Percentiles rank a stretch among this genome's conserved stretches.
phyloP scores from a whole-genome alignment of 495 filamentous ascomycete genomes.

The Lasiosphaeris hirsuta region DNA sequence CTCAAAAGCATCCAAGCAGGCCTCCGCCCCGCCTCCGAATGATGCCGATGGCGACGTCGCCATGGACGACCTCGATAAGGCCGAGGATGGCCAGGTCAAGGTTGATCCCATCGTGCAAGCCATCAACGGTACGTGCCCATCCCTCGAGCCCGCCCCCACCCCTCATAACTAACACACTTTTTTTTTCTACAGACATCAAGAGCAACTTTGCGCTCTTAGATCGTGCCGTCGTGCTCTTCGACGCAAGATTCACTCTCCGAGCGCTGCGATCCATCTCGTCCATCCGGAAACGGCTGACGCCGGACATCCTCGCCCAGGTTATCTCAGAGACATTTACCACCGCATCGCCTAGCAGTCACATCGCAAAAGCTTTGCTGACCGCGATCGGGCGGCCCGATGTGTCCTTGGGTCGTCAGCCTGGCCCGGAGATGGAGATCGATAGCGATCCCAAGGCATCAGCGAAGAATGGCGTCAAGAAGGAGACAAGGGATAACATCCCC shows the following conservation, averaged over 20 bases:
- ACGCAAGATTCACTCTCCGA: constrained; percentile 88
- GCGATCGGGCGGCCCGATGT: constrained; percentile 63
- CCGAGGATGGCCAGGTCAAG: constrained; percentile 54
- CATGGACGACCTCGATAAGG: constrained; percentile 65
- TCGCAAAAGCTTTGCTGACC: constrained; percentile 65
- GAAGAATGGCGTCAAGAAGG: constrained; percentile 54
- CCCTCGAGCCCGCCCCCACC: neutral
- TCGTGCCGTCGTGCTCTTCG: constrained; percentile 87
- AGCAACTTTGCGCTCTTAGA: constrained; percentile 87
- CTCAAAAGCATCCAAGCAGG: constrained; percentile 64
- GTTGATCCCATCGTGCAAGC: constrained; percentile 64
- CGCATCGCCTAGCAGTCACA: constrained; percentile 50
- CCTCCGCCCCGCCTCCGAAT: constrained; percentile 53
- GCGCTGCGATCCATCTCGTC: constrained; percentile 93
- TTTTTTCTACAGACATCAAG: constrained; percentile 69
- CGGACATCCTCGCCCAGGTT: constrained; percentile 74
- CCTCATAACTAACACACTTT: neutral
- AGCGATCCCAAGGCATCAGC: constrained; percentile 48
- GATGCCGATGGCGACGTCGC: constrained; percentile 70
- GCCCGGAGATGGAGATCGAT: constrained; percentile 76
- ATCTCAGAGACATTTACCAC: constrained; percentile 74
- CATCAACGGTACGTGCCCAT: constrained; percentile 43
- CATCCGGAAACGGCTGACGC: constrained; percentile 82
- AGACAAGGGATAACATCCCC: constrained; percentile 71
- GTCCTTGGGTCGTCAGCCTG: constrained; percentile 50